Evolutionary conservation across 2,329 filamentous ascomycete genomes (phyloP).

Genomic region (Gremmenia infestans): DNA sequence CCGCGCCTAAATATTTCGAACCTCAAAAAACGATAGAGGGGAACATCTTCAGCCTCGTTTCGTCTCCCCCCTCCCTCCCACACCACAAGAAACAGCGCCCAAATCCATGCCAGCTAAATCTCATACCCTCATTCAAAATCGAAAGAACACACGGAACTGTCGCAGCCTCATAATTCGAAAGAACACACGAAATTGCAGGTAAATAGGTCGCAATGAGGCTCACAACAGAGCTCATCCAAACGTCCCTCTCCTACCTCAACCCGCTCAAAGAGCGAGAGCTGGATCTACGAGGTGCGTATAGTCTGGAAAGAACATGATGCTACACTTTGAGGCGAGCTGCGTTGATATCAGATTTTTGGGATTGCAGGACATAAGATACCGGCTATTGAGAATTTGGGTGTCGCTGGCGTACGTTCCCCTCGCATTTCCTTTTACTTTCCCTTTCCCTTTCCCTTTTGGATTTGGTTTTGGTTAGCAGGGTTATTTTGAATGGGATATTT

Average conservation of each 20-base stretch:
- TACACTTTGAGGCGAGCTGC: slow-evolving; percentile 76
- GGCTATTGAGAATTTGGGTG: slow-evolving; percentile 94
- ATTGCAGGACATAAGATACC: slow-evolving; percentile 94
- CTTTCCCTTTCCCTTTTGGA: background rate
- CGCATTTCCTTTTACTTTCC: background rate
- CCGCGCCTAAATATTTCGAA: background rate
- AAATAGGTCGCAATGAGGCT: slow-evolving; percentile 65
- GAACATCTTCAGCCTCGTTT: slow-evolving; percentile 10
- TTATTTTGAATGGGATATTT: background rate
- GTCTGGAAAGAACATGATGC: slow-evolving; percentile 91
- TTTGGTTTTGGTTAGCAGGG: background rate
- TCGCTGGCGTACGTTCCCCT: slow-evolving; percentile 68
- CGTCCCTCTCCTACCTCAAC: slow-evolving; percentile 96
- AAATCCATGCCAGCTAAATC: background rate
- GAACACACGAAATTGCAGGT: slow-evolving; percentile 1
- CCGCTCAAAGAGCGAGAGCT: slow-evolving; percentile 98
- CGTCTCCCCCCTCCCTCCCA: background rate
- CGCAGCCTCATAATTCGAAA: background rate
- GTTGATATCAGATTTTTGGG: slow-evolving; percentile 65
- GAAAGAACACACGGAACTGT: background rate
- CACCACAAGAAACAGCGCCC: background rate
- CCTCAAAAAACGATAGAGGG: background rate
- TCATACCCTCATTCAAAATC: background rate
- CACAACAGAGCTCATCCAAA: slow-evolving; percentile 89
- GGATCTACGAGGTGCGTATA: slow-evolving; percentile 92